phyloP scores from a whole-genome alignment of 768 basidiomycete species.

The Royoungia palumana region DNA sequence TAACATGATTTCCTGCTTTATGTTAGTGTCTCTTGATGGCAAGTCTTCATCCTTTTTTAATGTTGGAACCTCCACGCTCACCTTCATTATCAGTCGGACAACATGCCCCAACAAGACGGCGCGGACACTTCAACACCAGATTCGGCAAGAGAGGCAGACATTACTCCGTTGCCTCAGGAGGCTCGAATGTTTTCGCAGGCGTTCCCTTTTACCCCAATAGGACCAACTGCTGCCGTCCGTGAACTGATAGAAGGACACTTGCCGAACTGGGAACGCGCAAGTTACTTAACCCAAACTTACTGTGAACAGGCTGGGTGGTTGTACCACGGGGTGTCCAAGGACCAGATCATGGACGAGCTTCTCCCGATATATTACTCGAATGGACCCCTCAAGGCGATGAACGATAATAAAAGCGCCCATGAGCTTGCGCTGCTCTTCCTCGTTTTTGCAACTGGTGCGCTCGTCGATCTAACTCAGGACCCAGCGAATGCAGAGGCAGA shows the following conservation, averaged over 20 bases:
- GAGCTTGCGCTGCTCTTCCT: slow-evolving; percentile 48
- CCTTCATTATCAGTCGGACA: slow-evolving; percentile 24
- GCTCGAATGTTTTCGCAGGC: slow-evolving; percentile 50
- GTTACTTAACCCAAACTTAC: slow-evolving; percentile 43
- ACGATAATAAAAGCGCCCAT: slow-evolving; percentile 44
- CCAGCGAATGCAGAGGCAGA: slow-evolving; percentile 44
- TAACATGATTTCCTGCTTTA: slow-evolving; percentile 8
- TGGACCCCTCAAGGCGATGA: slow-evolving; percentile 17
- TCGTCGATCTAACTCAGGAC: slow-evolving; percentile 36
- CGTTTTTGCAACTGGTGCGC: slow-evolving; percentile 52
- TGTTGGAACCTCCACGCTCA: slow-evolving; percentile 4
- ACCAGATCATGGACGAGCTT: slow-evolving; percentile 45
- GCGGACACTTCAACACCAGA: slow-evolving; percentile 22
- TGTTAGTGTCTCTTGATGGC: slow-evolving; percentile 34
- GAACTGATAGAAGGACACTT: slow-evolving; percentile 52
- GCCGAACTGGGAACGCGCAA: slow-evolving; percentile 50
- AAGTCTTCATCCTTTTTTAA: slow-evolving; percentile 11
- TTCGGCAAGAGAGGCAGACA: slow-evolving; percentile 27
- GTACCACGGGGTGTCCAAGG: slow-evolving; percentile 45
- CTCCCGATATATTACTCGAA: slow-evolving; percentile 40
- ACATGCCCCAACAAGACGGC: slow-evolving; percentile 10
- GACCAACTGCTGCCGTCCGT: slow-evolving; percentile 43
- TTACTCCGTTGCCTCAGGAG: slow-evolving; percentile 30
- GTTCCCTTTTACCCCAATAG: slow-evolving; percentile 65
- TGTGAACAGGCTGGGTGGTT: slow-evolving; percentile 49